These are phyloP conservation scores for Malus hybrid DNA, from an alignment of 331 rosid genomes.

Conservation along the genomic window DNA sequence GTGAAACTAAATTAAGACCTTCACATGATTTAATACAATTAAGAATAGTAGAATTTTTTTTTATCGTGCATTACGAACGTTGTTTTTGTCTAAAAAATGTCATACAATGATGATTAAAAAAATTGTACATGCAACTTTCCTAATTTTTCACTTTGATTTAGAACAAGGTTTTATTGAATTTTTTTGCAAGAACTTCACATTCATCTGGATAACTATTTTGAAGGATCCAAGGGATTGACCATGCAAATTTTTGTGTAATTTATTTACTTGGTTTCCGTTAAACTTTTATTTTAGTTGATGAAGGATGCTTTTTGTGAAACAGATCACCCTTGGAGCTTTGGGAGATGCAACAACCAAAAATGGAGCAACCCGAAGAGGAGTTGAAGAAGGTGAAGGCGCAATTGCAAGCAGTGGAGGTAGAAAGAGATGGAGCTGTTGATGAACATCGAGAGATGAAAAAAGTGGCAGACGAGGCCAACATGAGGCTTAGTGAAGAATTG, in stretches of 20 bases:
- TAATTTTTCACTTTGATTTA: neutral
- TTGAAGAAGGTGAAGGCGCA: constrained; percentile 12
- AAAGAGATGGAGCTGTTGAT: constrained; percentile 26
- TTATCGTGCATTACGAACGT: too few species aligned
- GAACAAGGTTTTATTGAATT: neutral
- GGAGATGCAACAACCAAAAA: constrained; percentile 24
- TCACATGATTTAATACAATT: too few species aligned
- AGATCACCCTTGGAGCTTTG: neutral
- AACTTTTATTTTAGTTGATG: neutral
- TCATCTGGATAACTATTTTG: neutral
- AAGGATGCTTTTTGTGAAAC: neutral
- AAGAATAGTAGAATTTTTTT: too few species aligned
- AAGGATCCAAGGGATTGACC: neutral
- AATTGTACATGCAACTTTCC: too few species aligned
- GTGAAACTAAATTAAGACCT: too few species aligned
- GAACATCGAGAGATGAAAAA: constrained; percentile 25
- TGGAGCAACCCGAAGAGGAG: constrained; percentile 24
- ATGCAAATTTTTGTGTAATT: neutral
- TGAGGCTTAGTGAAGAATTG: constrained; percentile 12
- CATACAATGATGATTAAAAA: too few species aligned
- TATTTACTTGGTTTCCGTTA: neutral
- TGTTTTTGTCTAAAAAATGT: too few species aligned
- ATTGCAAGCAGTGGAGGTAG: constrained; percentile 19
- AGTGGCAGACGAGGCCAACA: constrained; percentile 24
- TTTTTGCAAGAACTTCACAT: neutral